These are phyloP conservation scores for Cymbidium sinense DNA, from an alignment of 106 monocot species.

Conservation along the genomic window DNA sequence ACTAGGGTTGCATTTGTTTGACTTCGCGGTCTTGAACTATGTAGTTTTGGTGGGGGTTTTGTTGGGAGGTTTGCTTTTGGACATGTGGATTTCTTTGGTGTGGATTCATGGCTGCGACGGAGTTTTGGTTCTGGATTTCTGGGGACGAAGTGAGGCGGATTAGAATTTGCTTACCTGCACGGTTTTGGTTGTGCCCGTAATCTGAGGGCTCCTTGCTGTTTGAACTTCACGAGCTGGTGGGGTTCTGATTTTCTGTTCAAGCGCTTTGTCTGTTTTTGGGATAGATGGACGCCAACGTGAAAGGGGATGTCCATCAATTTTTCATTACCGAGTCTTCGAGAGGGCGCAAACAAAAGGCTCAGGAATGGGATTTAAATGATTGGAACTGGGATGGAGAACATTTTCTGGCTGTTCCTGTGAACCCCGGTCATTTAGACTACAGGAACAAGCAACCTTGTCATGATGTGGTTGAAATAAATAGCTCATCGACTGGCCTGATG, in stretches of 20 bases:
- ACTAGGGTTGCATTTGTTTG: background rate
- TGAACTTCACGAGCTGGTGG: background rate
- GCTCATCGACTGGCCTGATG: slow-evolving; percentile 22
- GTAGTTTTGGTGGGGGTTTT: background rate
- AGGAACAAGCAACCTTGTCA: slow-evolving; percentile 31
- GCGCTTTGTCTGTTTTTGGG: background rate
- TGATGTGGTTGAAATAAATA: slow-evolving; percentile 10
- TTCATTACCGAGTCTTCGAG: slow-evolving; percentile 15
- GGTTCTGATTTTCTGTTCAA: background rate
- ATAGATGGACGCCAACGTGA: slow-evolving; percentile 37
- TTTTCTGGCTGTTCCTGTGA: slow-evolving; percentile 34
- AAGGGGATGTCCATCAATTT: slow-evolving; percentile 14
- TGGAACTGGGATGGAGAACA: slow-evolving; percentile 60
- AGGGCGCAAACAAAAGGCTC: slow-evolving; percentile 17
- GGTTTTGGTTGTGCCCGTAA: background rate
- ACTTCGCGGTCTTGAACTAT: background rate
- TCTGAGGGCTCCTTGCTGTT: background rate
- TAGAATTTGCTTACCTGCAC: background rate
- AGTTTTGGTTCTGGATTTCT: slow-evolving; percentile 40
- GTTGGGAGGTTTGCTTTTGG: background rate
- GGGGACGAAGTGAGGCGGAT: slow-evolving; percentile 31
- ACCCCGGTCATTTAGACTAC: slow-evolving; percentile 19
- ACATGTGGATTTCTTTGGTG: slow-evolving; percentile 35
- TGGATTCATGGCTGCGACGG: slow-evolving; percentile 26
- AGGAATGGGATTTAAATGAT: slow-evolving; percentile 61